Evolutionary conservation across 2,329 filamentous ascomycete species (phyloP), one percentile per base, ranked within the genome.

Genomic region (Fusarium mundagurra): DNA sequence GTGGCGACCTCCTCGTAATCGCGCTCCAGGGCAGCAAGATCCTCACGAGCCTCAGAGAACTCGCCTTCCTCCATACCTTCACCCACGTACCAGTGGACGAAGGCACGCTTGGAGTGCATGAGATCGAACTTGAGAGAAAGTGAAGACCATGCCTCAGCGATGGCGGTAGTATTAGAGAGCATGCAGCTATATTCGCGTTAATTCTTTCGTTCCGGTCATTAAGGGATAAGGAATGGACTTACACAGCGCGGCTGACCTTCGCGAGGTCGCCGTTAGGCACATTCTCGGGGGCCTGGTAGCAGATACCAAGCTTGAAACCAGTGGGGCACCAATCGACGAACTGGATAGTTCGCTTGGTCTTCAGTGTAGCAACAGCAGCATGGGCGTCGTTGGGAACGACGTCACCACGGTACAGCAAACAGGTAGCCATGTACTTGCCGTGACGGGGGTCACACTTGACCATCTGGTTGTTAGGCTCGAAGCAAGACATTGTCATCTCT

Each of bases 21-120:
- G 79, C 95, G 93, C 91, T 99, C 96, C 74, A 99, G 91, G 79
- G 96, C 96, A 84, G 96, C 96, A 85, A 99, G 88, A 88, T 99
- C 96, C 88, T 99, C 96, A 85, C 96, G 95, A 76, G 96, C 96
- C 90, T 99, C 96, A 66, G 94, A 97, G 91, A 99, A 99, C 87
- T 99, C 96, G 86, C 96, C 96, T 86, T 99, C 96, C 90, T 99
- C 96, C 96, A 99, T 99, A 92, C 96, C 96, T 90, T 98, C 96
- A 88, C 96, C 96, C 83, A 99, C 96, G 82, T 98, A 99, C 96
- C 96, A 99, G 88, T 99, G 96, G 76, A 99, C 96, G 87, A 99
- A 99, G 73, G 96, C 96, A 89, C 96, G 96, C 93, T 99, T 99
- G 85, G 94, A 97, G 92, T 98, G 98, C 96, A 99, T 99, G 84